phyloP scores from a whole-genome alignment of 192 early-diverging fungal species.

The Coemansia javaensis region DNA sequence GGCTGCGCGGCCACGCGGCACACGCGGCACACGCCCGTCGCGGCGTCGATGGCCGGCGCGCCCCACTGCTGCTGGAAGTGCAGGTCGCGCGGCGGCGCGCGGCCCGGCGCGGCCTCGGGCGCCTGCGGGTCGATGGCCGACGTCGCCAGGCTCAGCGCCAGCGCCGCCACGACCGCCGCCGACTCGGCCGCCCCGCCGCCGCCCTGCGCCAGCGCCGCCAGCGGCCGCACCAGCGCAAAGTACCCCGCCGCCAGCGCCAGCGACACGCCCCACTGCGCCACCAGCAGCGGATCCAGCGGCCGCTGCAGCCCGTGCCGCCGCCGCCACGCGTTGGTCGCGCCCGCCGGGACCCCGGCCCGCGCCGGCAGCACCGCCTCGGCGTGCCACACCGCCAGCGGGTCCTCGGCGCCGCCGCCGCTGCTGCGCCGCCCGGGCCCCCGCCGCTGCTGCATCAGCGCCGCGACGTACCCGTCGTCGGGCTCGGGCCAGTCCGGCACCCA shows the following conservation, averaged over 20 bases:
- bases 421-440: not conserved
- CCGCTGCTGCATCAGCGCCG: conserved; percentile 17
- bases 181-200: not conserved
- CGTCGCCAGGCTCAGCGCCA: conserved; percentile 14
- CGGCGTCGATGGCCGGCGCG: conserved; percentile 22
- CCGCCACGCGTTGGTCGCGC: conserved; percentile 26
- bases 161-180: not conserved
- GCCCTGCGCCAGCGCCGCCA: not conserved
- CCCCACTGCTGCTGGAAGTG: conserved; percentile 33
- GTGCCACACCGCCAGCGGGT: conserved; percentile 28
- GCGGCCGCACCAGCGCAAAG: conserved; percentile 15
- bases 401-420: no score
- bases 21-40: conserved; percentile 30
- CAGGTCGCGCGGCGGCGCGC: conserved; percentile 6
- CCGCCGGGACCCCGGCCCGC: conserved; percentile 12
- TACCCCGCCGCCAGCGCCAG: conserved; percentile 12
- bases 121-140: conserved; percentile 23
- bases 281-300: conserved; percentile 28
- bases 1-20: conserved; percentile 14
- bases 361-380: conserved; percentile 6
- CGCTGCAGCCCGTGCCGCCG: conserved; percentile 30
- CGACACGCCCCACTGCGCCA: conserved; percentile 28
- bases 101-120: conserved; percentile 3
- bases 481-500: conserved; percentile 42
- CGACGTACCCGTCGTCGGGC: conserved; percentile 26